phyloP scores from a whole-genome alignment of 2,329 filamentous ascomycete species.

The Pseudogymnoascus sp. region DNA sequence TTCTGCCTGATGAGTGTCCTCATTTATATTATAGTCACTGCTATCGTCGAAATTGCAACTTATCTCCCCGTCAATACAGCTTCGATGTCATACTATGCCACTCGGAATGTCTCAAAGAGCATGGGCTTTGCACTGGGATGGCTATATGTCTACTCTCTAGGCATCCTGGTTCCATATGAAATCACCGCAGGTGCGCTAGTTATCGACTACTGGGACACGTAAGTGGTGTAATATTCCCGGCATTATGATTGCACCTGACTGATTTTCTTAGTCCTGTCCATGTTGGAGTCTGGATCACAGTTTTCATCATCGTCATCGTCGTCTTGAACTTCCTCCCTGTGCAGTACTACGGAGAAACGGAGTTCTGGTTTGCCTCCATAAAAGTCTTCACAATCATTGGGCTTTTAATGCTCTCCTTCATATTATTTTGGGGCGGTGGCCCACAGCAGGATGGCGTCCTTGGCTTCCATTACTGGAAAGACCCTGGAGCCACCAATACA shows the following conservation, averaged over 20 bases:
- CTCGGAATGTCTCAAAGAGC: conserved; percentile 43
- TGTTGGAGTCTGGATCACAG: conserved; percentile 52
- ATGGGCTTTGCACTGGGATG: conserved; percentile 20
- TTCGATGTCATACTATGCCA: conserved; percentile 49
- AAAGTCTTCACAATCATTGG: conserved; percentile 54
- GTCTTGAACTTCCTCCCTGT: conserved; percentile 51
- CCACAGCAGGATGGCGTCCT: conserved; percentile 40
- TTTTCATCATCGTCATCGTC: conserved; percentile 48
- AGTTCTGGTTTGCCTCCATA: conserved; percentile 55
- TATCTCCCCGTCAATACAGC: conserved; percentile 50
- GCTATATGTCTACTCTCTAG: conserved; percentile 47
- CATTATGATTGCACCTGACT: too few relatives aligned
- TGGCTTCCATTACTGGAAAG: conserved; percentile 43
- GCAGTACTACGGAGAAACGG: conserved; percentile 51
- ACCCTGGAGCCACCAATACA: conserved; percentile 30
- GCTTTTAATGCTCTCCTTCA: conserved; percentile 48
- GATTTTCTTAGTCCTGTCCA: conserved; percentile 31
- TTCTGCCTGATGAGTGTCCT: too few relatives aligned
- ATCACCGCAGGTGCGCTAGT: conserved; percentile 51
- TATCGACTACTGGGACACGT: conserved; percentile 52
- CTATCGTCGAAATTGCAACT: conserved; percentile 46
- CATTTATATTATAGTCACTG: too few relatives aligned
- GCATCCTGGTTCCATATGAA: conserved; percentile 51
- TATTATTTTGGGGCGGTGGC: conserved; percentile 50
- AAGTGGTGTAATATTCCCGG: too few relatives aligned